phyloP scores from a whole-genome alignment of 1,284 basidiomycete species.

The Heterobasidion parviporum region DNA sequence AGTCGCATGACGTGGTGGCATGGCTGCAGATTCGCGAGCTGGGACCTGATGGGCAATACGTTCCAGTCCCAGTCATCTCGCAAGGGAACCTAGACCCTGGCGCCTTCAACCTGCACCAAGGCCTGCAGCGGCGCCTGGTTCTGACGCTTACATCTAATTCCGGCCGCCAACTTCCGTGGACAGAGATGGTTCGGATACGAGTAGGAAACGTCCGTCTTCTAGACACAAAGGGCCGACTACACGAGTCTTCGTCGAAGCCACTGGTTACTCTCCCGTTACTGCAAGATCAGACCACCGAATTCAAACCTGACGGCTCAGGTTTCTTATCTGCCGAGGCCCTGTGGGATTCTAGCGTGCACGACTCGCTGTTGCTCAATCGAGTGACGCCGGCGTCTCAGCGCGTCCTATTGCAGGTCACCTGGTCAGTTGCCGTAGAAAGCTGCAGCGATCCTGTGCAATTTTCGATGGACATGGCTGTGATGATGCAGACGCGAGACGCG shows the following conservation, averaged over 20 bases:
- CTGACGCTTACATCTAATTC: constrained; percentile 82
- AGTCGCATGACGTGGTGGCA: constrained; percentile 84
- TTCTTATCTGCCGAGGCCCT: constrained; percentile 60
- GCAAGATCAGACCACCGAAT: constrained; percentile 65
- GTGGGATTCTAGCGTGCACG: constrained; percentile 94
- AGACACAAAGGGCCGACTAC: constrained; percentile 77
- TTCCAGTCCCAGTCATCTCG: constrained; percentile 77
- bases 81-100: constrained; percentile 78
- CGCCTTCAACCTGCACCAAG: constrained; percentile 86
- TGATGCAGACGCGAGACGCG: constrained; percentile 83
- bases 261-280: constrained; percentile 66
- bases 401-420: constrained; percentile 71
- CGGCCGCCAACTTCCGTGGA: constrained; percentile 85
- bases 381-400: constrained; percentile 76
- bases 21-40: constrained; percentile 87
- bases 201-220: constrained; percentile 79
- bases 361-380: constrained; percentile 80
- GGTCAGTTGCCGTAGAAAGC: constrained; percentile 75
- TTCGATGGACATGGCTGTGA: constrained; percentile 79
- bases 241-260: constrained; percentile 63
- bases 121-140: constrained; percentile 79
- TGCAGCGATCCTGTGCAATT: constrained; percentile 83
- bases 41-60: constrained; percentile 76
- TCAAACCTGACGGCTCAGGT: constrained; percentile 78
- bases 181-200: constrained; percentile 67